A percentile compares a stretch with the other conserved stretches of the same genome.
phyloP scores from a whole-genome alignment of 1,139 yeast species.

The Candida buenavistaensis region DNA sequence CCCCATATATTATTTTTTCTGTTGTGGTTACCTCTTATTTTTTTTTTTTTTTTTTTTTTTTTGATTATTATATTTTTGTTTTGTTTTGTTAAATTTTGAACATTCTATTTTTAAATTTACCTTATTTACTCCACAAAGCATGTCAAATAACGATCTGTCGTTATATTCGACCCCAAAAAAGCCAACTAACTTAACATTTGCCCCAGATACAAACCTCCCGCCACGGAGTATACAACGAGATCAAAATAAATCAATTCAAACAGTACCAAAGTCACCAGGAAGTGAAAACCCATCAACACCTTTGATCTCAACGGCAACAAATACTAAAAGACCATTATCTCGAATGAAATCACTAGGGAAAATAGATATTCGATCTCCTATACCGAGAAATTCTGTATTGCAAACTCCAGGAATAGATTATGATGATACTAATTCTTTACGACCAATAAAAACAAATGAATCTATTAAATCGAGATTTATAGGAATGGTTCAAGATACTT shows the following conservation, averaged over 20 bases:
- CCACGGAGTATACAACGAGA: background rate
- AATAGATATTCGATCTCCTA: conserved; percentile 23
- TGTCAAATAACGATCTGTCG: no score
- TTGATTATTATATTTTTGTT: no score
- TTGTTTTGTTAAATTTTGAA: no score
- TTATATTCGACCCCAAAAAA: no score
- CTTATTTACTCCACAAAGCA: no score
- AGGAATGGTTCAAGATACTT: conserved; percentile 19
- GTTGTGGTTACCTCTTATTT: no score
- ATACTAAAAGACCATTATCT: conserved; percentile 6
- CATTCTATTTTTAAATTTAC: no score
- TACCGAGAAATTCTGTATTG: conserved; percentile 10
- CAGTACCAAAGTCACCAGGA: conserved; percentile 15
- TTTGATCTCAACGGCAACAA: background rate
- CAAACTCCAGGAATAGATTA: conserved; percentile 13
- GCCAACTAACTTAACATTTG: no score
- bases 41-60: no score
- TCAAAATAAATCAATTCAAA: conserved; percentile 4
- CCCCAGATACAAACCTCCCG: no score
- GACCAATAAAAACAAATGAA: conserved; percentile 20
- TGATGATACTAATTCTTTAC: conserved; percentile 15
- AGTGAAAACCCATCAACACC: conserved; percentile 1
- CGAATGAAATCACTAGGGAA: conserved; percentile 25
- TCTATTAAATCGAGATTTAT: conserved; percentile 21
- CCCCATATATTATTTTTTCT: no score